A percentile compares a stretch with the other conserved stretches of the same genome.
phyloP scores from a whole-genome alignment of 2,329 filamentous ascomycete species.

The Penicillium rolfsii region DNA sequence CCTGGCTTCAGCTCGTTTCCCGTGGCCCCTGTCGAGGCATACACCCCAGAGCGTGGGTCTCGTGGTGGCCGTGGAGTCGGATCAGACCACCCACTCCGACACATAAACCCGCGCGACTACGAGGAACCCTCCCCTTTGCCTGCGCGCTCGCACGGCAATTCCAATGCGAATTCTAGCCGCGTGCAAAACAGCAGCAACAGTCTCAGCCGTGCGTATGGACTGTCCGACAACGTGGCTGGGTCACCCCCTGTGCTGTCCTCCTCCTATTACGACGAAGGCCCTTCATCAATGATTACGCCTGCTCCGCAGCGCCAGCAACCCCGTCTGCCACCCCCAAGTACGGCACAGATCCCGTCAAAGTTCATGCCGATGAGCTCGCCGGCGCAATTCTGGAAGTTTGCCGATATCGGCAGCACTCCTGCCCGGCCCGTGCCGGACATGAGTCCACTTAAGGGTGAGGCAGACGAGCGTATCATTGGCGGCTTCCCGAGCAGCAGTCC shows the following conservation, averaged over 20 bases:
- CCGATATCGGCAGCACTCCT: constrained; percentile 52
- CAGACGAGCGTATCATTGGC: constrained; percentile 39
- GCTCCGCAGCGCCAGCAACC: constrained; percentile 54
- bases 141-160: constrained; percentile 33
- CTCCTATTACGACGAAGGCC: constrained; percentile 53
- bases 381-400: constrained; percentile 56
- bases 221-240: constrained; percentile 45
- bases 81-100: constrained; percentile 36
- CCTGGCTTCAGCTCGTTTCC: constrained; percentile 49
- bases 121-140: constrained; percentile 50
- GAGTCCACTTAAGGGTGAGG: constrained; percentile 52
- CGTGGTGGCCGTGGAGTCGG: constrained; percentile 38
- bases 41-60: constrained; percentile 53
- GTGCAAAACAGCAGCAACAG: constrained; percentile 31
- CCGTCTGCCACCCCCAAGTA: constrained; percentile 53
- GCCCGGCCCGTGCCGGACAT: constrained; percentile 48
- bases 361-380: constrained; percentile 57
- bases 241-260: constrained; percentile 55
- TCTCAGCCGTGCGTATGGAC: constrained; percentile 41
- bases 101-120: constrained; percentile 40
- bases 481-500: constrained; percentile 53
- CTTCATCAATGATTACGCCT: constrained; percentile 53
- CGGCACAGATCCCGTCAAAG: constrained; percentile 53
- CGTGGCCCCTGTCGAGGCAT: constrained; percentile 49
- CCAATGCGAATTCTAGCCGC: constrained; percentile 28